Evolutionary conservation across 2,329 filamentous ascomycete species (phyloP), one percentile per base, ranked within the genome.

Genomic region (Colletotrichum falcatum): DNA sequence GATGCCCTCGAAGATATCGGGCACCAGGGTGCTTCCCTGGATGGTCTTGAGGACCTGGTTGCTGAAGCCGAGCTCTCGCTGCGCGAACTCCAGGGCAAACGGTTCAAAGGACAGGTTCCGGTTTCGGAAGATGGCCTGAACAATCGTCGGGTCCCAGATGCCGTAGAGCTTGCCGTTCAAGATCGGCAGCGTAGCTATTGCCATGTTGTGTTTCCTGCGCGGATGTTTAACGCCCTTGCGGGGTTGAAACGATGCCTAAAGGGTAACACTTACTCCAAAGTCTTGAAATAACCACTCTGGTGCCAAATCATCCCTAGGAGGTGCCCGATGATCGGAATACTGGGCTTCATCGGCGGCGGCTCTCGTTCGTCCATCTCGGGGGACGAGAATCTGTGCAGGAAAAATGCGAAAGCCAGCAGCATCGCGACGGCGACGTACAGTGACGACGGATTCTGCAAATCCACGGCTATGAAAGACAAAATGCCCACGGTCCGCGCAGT

Each of bases 311-410:
- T 78, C 9, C 82, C 81, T 37, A 87, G 74, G 30, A 86, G 76
- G 70, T 87, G 85, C 1, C 85, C 85, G 49, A 86, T 73, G 44
- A 83, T 75, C 0, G 85, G 85, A 35, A 87, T 77, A n/a, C 60
- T 76, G 5, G 82, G 77, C 35, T 79, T 79, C 44, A 85, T 46
- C 1, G 81, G 64, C 6, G 83, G 83, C 11, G 85, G 85, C 68
- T 87, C 85, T 56, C 77, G 75, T 6, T 78, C 75, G 51, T 81
- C 77, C 3, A 78, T 39, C 26, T 48, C n/a, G 12, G 67, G 64
- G 4, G 56, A 59, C 23, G 58, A 53, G n/a, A 67, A 12, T n/a
- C 28, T 63, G 5, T 12, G 39, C 3, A 67, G 14, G 6, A 67
- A 4, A 2, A 70, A 23, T 11, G 60, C 16, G 18, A 62, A 5